These are phyloP conservation scores for Colletotrichum navitas DNA, from an alignment of 2,329 filamentous ascomycete genomes.

Conservation along the genomic window DNA sequence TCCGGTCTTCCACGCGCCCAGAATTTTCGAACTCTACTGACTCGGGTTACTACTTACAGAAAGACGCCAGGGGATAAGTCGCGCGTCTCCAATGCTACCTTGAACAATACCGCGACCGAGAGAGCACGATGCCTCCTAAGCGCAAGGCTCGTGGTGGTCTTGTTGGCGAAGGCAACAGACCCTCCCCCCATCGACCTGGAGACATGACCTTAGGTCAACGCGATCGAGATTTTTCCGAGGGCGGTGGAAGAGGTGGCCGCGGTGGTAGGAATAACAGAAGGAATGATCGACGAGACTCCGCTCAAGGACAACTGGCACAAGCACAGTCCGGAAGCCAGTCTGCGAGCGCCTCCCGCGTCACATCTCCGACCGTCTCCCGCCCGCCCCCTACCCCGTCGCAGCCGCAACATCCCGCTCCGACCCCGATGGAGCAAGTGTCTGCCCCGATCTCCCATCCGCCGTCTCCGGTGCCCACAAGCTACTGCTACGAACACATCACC, in stretches of 20 bases:
- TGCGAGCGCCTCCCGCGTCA: conserved; percentile 33
- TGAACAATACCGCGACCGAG: conserved; percentile 43
- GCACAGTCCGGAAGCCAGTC: conserved; percentile 26
- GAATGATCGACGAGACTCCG: conserved; percentile 65
- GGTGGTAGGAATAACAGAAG: conserved; percentile 61
- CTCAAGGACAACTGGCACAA: conserved; percentile 48
- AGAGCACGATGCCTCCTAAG: conserved; percentile 67
- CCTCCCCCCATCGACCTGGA: conserved; percentile 72
- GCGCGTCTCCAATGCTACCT: conserved; percentile 35
- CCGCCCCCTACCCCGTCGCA: conserved; percentile 31
- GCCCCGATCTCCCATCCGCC: conserved; percentile 44
- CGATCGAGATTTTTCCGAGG: conserved; percentile 64
- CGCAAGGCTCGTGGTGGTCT: conserved; percentile 69
- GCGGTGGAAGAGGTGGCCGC: conserved; percentile 59
- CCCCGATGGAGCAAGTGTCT: conserved; percentile 46
- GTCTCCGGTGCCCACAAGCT: conserved; percentile 60
- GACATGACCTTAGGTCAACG: conserved; percentile 69
- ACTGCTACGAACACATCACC: conserved; percentile 82
- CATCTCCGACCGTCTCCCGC: conserved; percentile 33
- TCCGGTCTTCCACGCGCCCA: not conserved
- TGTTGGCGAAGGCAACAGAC: conserved; percentile 64
- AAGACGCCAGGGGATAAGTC: not conserved
- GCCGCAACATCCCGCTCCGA: conserved; percentile 46
- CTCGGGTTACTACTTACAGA: not conserved
- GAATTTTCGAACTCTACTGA: conserved; percentile 13